These are phyloP conservation scores for Abelmoschus esculentus DNA, from an alignment of 345 rosid species.

Conservation along the genomic window DNA sequence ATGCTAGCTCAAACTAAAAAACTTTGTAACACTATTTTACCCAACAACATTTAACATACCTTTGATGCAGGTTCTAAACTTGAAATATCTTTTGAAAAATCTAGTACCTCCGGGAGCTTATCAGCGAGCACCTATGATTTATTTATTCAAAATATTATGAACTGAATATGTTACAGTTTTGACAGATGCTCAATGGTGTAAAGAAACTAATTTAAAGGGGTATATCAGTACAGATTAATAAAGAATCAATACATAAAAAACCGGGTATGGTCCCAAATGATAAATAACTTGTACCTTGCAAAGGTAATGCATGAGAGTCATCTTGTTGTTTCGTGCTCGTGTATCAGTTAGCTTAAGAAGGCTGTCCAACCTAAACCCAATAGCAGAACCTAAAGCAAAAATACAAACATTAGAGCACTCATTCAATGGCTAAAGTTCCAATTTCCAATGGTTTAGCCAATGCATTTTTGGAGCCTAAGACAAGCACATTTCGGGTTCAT, in stretches of 20 bases:
- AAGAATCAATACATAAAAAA: not conserved
- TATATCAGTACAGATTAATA: no score
- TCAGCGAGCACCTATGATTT: constrained; percentile 70
- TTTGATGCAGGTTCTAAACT: constrained; percentile 62
- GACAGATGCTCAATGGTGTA: not conserved
- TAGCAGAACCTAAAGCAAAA: constrained; percentile 57
- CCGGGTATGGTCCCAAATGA: not conserved
- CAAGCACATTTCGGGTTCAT: not conserved
- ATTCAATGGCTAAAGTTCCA: not conserved
- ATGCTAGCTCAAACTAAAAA: not conserved
- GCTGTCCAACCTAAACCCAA: constrained; percentile 89
- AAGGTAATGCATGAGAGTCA: constrained; percentile 96
- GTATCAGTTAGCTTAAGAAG: constrained; percentile 93
- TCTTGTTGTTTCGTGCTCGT: constrained; percentile 75
- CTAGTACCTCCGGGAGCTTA: constrained; percentile 74
- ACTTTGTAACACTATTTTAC: not conserved
- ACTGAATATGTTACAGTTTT: not conserved
- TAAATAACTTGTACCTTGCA: constrained; percentile 60
- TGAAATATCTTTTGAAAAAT: constrained; percentile 60
- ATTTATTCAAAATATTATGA: constrained; percentile 16
- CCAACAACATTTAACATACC: not conserved
- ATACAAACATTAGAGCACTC: not conserved
- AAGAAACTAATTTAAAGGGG: not conserved
- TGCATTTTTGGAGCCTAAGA: not conserved
- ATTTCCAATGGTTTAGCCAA: not conserved